Base-by-base conservation (phyloP, 495 filamentous ascomycete genomes). In the Tuber indicum region DNA sequence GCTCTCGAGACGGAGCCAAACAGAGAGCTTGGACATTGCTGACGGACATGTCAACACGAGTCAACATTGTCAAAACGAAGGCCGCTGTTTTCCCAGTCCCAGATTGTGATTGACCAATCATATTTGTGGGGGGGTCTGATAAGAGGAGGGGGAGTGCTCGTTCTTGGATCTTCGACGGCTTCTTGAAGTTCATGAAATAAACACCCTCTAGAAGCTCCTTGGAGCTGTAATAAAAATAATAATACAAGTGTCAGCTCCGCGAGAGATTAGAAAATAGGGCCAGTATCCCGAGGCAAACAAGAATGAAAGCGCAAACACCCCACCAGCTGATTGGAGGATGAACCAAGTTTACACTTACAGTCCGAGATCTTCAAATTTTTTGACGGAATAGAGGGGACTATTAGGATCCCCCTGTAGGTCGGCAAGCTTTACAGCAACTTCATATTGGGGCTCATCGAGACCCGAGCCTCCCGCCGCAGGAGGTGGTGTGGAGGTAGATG, bases 1-100 rank as follows among this genome's bases (percentile, higher is more conserved):
- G 87, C 86, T 99, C 96, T 81, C 96, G 92, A 75, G 93, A 98
- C 8, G 96, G 96, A 16, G 94, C 96, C 32, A 99, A 89, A 72
- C 94, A 91, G 23, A 99, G 85, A 32, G 94, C 93, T 86, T 99
- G 96, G 12, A 96, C 95, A 43, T 87, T 86, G 23, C 84, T 86
- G n/a, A 90, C 86, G 32, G 81, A 85, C 70, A 94, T 86, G 79
- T 98, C 92, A 80, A 97, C 84, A 72, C 96, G 92, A 74, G 91
- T 91, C 32, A 99, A 88, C 74, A 97, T 92, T 66, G 96, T 98
- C 74, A 97, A 89, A 41, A 94, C 91, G 84, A 98, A 99, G 45
- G 96, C 96, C 45, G 96, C 96, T 16, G 96, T 99, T 86, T 99
- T 99, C 76, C 96, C 96, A 21, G 96, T 99, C 77, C 96, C 96